Evolutionary conservation across 148 eudicot genomes (phyloP).

Genomic region (Rhododendron ovatum): DNA sequence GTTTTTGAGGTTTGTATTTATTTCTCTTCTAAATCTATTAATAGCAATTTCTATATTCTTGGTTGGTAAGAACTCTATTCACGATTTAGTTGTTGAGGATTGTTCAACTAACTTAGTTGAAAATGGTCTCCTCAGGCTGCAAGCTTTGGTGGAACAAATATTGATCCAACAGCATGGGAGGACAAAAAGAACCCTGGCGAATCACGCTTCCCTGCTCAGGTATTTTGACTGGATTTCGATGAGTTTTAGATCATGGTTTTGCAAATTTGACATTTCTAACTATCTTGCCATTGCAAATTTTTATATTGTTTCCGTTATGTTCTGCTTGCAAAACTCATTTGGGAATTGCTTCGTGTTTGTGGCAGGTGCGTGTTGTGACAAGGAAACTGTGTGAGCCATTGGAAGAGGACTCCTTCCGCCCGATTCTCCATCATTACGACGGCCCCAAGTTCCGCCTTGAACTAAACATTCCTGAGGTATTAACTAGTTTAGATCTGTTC

Average conservation of each 20-base stretch:
- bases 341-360: neutral
- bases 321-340: neutral
- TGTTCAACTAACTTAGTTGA: neutral
- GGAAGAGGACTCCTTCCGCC: conserved; percentile 97
- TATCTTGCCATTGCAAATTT: neutral
- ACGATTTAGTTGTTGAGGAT: neutral
- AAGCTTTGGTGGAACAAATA: conserved; percentile 94
- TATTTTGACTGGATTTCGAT: conserved; percentile 11
- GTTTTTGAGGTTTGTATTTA: conserved; percentile 76
- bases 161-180: conserved; percentile 96
- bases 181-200: conserved; percentile 97
- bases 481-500: neutral
- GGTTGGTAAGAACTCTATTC: neutral
- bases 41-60: neutral
- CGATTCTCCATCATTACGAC: conserved; percentile 95
- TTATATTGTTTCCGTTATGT: neutral
- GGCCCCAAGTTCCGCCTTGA: conserved; percentile 99
- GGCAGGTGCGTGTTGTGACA: conserved; percentile 75
- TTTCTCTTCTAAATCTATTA: neutral
- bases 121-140: conserved; percentile 63
- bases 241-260: neutral
- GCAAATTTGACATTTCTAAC: neutral
- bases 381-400: conserved; percentile 85
- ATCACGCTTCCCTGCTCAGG: conserved; percentile 99
- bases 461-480: conserved; percentile 90